These are phyloP conservation scores for Aspergillus pseudoglaucus DNA, from an alignment of 2,329 filamentous ascomycete species.

Conservation along the genomic window DNA sequence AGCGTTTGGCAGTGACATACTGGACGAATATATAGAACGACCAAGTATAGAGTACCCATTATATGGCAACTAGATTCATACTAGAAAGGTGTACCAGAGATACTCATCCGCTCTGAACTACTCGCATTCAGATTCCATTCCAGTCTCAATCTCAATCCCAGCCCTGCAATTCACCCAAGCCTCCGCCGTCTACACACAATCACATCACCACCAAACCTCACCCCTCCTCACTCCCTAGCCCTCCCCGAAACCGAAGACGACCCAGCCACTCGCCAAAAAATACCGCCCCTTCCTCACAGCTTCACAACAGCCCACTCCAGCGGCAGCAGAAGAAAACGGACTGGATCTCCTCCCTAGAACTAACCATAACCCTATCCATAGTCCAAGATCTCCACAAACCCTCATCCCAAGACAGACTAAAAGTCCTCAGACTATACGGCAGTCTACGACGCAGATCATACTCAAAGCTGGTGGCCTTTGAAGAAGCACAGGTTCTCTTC, in stretches of 20 bases:
- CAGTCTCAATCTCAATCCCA: neutral
- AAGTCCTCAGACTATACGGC: constrained; percentile 56
- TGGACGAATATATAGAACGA: constrained; percentile 2
- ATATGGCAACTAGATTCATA: neutral
- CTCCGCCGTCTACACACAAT: constrained; percentile 5
- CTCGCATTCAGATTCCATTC: neutral
- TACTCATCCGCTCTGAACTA: constrained; percentile 2
- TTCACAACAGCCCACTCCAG: too few species aligned
- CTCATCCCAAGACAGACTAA: constrained; percentile 38
- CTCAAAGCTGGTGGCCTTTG: constrained; percentile 54
- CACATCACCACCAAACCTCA: constrained; percentile 8
- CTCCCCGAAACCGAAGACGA: constrained; percentile 45
- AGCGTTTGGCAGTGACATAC: constrained; percentile 6
- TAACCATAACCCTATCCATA: constrained; percentile 48
- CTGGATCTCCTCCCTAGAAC: constrained; percentile 53
- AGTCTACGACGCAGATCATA: constrained; percentile 54
- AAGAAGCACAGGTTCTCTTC: constrained; percentile 55
- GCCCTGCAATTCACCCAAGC: neutral
- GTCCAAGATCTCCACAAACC: constrained; percentile 39
- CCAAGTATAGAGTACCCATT: constrained; percentile 1
- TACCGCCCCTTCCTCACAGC: constrained; percentile 53
- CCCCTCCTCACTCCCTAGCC: constrained; percentile 32
- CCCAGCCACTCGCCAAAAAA: constrained; percentile 32
- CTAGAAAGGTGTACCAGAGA: neutral
- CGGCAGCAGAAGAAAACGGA: constrained; percentile 35